phyloP scores from a whole-genome alignment of 768 basidiomycete genomes.

The Tylopilus balloui region DNA sequence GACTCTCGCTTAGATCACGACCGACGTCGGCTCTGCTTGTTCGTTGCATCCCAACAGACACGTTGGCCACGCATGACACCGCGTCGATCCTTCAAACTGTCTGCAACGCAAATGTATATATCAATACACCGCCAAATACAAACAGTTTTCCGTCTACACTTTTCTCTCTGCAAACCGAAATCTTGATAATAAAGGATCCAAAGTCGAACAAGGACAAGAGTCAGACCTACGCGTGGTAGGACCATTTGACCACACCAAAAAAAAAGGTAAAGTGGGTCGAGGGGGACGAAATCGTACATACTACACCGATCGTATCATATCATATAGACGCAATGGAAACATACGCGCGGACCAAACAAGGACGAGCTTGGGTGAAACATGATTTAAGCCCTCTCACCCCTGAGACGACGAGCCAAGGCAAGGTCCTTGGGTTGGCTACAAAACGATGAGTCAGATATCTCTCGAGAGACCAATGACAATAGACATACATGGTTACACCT shows the following conservation, averaged over 20 bases:
- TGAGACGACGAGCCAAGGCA: conserved; percentile 79
- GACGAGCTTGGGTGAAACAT: background rate
- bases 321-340: conserved; percentile 9
- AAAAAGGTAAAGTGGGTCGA: background rate
- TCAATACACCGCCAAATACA: conserved; percentile 26
- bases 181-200: background rate
- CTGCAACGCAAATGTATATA: conserved; percentile 24
- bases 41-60: conserved; percentile 37
- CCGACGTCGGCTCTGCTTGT: conserved; percentile 47
- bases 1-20: conserved; percentile 35
- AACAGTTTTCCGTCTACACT: conserved; percentile 25
- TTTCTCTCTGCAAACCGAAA: conserved; percentile 1
- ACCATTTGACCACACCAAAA: conserved; percentile 10
- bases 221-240: background rate
- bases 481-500: conserved; percentile 56
- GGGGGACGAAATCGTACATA: conserved; percentile 26
- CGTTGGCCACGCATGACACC: conserved; percentile 22
- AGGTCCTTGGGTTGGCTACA: conserved; percentile 83
- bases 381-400: conserved; percentile 75
- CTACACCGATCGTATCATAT: conserved; percentile 30
- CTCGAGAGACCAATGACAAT: background rate
- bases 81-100: background rate
- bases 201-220: conserved; percentile 1
- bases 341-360: conserved; percentile 15
- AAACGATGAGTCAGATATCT: conserved; percentile 16